These are phyloP conservation scores for Ophiostoma tasmaniense DNA, from an alignment of 2,329 filamentous ascomycete genomes.

Conservation along the genomic window DNA sequence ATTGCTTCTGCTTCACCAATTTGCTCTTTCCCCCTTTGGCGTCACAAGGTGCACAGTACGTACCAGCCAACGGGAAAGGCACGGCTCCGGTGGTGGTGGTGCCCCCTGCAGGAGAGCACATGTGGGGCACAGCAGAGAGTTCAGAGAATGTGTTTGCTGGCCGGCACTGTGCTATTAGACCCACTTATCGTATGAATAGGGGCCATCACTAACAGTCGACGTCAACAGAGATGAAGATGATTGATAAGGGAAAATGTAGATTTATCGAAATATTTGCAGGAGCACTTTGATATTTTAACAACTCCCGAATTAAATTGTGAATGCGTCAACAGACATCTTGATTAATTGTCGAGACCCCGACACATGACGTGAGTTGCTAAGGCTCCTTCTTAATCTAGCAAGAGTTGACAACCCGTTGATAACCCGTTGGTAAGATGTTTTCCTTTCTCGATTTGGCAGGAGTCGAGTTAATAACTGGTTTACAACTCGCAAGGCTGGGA, in stretches of 20 bases:
- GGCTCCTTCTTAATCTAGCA: neutral
- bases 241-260: neutral
- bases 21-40: slow-evolving; percentile 3
- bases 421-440: neutral
- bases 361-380: neutral
- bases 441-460: too few relatives aligned
- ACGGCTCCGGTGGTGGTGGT: neutral
- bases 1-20: neutral
- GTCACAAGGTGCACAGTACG: neutral
- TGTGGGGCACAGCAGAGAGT: slow-evolving; percentile 3
- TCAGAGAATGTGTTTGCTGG: neutral
- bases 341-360: neutral
- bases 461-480: too few relatives aligned
- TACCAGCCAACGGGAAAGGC: slow-evolving; percentile 1
- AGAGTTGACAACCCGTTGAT: neutral
- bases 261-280: neutral
- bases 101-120: slow-evolving; percentile 7
- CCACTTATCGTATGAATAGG: neutral
- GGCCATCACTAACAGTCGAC: neutral
- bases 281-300: too few relatives aligned
- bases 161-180: neutral
- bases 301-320: too few relatives aligned
- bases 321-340: too few relatives aligned
- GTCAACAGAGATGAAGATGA: neutral
- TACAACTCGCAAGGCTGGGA: neutral